phyloP scores from a whole-genome alignment of 306 rosid species.

The Mimosa pudica region DNA sequence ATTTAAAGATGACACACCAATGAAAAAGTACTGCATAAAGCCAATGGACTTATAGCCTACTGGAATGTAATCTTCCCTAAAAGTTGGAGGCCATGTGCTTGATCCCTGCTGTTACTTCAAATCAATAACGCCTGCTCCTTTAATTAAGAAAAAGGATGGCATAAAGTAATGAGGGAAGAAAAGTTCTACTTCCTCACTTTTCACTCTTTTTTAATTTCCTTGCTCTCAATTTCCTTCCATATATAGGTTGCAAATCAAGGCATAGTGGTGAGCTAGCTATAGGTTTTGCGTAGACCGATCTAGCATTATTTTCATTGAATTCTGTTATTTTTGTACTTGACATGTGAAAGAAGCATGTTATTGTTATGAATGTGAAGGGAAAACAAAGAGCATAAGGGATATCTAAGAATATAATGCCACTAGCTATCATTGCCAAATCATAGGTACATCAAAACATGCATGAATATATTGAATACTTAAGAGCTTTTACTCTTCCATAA shows the following conservation, averaged over 20 bases:
- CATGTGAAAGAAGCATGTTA: background rate
- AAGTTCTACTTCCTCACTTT: background rate
- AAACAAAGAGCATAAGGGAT: background rate
- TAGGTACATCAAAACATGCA: background rate
- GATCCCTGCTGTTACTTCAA: too few relatives aligned
- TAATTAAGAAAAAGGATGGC: too few relatives aligned
- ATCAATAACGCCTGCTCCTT: too few relatives aligned
- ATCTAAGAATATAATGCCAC: background rate
- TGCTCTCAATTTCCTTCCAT: background rate
- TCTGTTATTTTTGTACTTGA: background rate
- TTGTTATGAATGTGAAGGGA: background rate
- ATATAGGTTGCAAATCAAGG: background rate
- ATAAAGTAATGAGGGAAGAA: background rate
- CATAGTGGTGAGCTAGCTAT: background rate
- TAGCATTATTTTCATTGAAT: background rate
- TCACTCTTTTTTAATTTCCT: background rate
- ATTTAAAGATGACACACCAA: background rate
- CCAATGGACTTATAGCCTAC: too few relatives aligned
- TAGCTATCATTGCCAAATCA: background rate
- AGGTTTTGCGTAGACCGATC: background rate
- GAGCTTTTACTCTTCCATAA: background rate
- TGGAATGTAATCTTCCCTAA: too few relatives aligned
- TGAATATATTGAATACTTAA: conserved; percentile 22
- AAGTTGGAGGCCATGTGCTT: too few relatives aligned
- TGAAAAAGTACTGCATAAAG: background rate